These are phyloP conservation scores for Nigrograna mackinnonii DNA, from an alignment of 2,329 filamentous ascomycete species.

Conservation along the genomic window DNA sequence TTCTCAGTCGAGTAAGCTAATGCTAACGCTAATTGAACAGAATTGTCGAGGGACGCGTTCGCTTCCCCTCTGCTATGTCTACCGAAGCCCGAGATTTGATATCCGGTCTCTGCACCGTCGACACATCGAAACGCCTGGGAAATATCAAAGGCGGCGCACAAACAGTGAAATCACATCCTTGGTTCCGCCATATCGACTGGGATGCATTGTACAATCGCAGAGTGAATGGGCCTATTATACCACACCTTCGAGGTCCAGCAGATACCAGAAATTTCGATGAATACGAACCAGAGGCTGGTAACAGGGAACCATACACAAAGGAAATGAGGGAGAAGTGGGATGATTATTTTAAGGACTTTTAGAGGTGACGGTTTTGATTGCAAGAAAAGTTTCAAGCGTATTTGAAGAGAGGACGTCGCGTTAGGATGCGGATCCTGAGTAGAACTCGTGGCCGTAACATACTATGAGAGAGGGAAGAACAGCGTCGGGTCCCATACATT, in stretches of 20 bases:
- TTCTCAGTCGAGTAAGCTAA: neutral
- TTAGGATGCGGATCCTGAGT: too few relatives aligned
- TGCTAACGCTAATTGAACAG: slow-evolving; percentile 42
- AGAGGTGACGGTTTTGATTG: slow-evolving; percentile 9
- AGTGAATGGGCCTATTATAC: slow-evolving; percentile 71
- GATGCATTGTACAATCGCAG: slow-evolving; percentile 69
- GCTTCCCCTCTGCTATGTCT: slow-evolving; percentile 72
- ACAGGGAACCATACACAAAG: slow-evolving; percentile 67
- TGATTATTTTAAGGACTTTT: slow-evolving; percentile 73
- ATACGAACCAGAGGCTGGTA: slow-evolving; percentile 76
- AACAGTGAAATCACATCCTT: slow-evolving; percentile 74
- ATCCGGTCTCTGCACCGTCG: slow-evolving; percentile 74
- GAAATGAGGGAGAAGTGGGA: slow-evolving; percentile 73
- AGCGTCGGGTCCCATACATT: too few relatives aligned
- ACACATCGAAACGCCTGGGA: slow-evolving; percentile 76
- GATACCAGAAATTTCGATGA: slow-evolving; percentile 82
- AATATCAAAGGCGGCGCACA: slow-evolving; percentile 76
- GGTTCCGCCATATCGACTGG: slow-evolving; percentile 76
- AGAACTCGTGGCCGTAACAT: too few relatives aligned
- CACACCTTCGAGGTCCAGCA: slow-evolving; percentile 71
- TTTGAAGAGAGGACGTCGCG: too few relatives aligned
- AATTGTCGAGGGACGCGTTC: slow-evolving; percentile 77
- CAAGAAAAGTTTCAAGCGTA: too few relatives aligned
- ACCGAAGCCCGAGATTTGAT: slow-evolving; percentile 75
- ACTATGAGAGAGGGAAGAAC: too few relatives aligned